phyloP scores from a whole-genome alignment of 208 protist species.

The Wallacemonas sp. region DNA sequence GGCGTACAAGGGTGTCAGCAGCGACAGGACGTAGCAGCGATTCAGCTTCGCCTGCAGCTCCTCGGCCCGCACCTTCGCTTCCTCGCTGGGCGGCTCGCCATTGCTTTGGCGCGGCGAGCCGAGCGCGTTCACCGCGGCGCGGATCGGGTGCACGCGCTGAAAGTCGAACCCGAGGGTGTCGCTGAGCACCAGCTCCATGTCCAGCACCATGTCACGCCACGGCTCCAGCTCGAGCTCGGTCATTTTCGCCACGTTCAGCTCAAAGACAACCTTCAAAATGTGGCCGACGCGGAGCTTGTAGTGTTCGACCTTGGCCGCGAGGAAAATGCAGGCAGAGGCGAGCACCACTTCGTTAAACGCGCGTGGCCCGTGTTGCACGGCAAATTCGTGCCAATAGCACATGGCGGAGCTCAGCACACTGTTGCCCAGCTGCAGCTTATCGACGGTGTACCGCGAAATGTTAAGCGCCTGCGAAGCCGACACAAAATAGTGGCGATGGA shows the following conservation, averaged over 20 bases:
- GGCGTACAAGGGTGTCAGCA: slow-evolving; percentile 70
- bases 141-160: slow-evolving; percentile 66
- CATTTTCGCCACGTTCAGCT: slow-evolving; percentile 34
- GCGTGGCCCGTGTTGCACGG: slow-evolving; percentile 48
- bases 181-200: slow-evolving; percentile 77
- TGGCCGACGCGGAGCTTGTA: slow-evolving; percentile 68
- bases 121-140: slow-evolving; percentile 46
- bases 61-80: slow-evolving; percentile 20
- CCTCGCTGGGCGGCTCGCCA: neutral
- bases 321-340: slow-evolving; percentile 75
- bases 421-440: slow-evolving; percentile 54
- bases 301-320: slow-evolving; percentile 87
- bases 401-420: slow-evolving; percentile 71
- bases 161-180: slow-evolving; percentile 81
- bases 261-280: slow-evolving; percentile 65
- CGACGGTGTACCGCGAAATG: slow-evolving; percentile 64
- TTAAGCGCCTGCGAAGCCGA: slow-evolving; percentile 62
- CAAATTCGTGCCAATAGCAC: slow-evolving; percentile 88
- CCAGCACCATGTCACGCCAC: slow-evolving; percentile 64
- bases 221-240: slow-evolving; percentile 40
- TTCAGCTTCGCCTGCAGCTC: slow-evolving; percentile 48
- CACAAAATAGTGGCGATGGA: slow-evolving; percentile 58
- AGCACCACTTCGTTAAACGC: slow-evolving; percentile 75
- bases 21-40: slow-evolving; percentile 67
- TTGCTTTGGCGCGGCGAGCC: slow-evolving; percentile 20